Evolutionary conservation across 768 basidiomycete genomes (phyloP).

Genomic region (Candolleomyces efflorescens): DNA sequence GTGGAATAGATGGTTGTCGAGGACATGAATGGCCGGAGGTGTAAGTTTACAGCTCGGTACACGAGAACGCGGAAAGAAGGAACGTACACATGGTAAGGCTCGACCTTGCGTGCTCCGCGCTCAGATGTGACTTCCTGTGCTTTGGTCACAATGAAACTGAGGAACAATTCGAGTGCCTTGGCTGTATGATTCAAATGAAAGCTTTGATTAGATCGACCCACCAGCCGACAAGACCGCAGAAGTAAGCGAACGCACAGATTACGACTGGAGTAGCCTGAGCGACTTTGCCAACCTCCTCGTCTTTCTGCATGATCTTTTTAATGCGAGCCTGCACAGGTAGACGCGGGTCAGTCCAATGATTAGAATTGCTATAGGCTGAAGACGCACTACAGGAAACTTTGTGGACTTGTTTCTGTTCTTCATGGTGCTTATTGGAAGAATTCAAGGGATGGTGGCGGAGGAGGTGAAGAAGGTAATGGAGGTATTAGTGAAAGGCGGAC

Average conservation of each 20-base stretch:
- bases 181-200: conserved; percentile 43
- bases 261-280: conserved; percentile 95
- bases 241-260: conserved; percentile 68
- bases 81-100: conserved; percentile 89
- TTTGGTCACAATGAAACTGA: conserved; percentile 79
- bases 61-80: background rate
- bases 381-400: conserved; percentile 83
- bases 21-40: too few species aligned
- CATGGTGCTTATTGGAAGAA: conserved; percentile 35
- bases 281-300: conserved; percentile 98
- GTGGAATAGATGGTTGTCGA: background rate
- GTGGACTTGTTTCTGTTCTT: conserved; percentile 91
- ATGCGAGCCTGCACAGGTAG: conserved; percentile 72
- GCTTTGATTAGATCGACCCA: too few species aligned
- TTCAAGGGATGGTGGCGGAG: too few species aligned
- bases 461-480: too few species aligned
- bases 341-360: background rate
- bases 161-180: conserved; percentile 91
- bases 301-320: conserved; percentile 99
- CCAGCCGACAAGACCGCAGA: background rate
- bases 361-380: background rate
- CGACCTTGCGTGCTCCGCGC: conserved; percentile 83
- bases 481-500: too few species aligned
- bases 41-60: too few species aligned
- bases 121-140: conserved; percentile 74